A percentile compares a stretch with the other conserved stretches of the same genome.
phyloP scores from a whole-genome alignment of 2,329 filamentous ascomycete genomes.

The Trichoderma simmonsii region DNA sequence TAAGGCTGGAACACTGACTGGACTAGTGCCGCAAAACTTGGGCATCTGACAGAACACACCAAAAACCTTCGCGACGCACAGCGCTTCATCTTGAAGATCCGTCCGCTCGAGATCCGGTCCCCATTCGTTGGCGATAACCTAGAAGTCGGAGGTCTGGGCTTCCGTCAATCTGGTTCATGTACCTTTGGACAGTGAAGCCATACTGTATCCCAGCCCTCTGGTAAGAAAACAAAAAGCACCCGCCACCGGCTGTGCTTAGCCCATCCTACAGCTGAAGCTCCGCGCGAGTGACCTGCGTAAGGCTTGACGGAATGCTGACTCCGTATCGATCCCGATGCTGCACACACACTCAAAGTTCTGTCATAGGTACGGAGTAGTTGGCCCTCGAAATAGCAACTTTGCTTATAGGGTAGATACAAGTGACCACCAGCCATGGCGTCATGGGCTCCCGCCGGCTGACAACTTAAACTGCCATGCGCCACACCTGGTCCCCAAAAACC shows the following conservation, averaged over 20 bases:
- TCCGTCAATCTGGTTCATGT: background rate
- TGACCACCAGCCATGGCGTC: background rate
- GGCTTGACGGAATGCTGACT: background rate
- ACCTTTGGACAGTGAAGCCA: conserved; percentile 4
- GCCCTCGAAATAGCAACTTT: background rate
- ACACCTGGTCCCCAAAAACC: background rate
- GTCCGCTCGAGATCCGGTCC: background rate
- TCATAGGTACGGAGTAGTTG: background rate
- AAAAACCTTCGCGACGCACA: background rate
- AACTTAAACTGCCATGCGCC: background rate
- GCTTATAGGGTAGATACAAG: background rate
- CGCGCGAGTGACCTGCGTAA: background rate
- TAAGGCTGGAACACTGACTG: background rate
- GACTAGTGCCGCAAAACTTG: background rate
- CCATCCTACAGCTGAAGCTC: background rate
- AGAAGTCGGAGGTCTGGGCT: background rate
- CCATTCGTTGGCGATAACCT: background rate
- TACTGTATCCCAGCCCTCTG: conserved; percentile 4
- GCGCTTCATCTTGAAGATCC: background rate
- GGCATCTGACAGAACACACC: background rate
- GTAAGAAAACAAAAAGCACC: background rate
- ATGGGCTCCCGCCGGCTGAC: background rate
- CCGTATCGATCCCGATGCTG: background rate
- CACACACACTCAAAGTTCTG: background rate
- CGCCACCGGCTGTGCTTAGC: background rate